Conservation (phyloP, 2,329 filamentous ascomycete genomes). For the Cadophora sp. region DNA sequence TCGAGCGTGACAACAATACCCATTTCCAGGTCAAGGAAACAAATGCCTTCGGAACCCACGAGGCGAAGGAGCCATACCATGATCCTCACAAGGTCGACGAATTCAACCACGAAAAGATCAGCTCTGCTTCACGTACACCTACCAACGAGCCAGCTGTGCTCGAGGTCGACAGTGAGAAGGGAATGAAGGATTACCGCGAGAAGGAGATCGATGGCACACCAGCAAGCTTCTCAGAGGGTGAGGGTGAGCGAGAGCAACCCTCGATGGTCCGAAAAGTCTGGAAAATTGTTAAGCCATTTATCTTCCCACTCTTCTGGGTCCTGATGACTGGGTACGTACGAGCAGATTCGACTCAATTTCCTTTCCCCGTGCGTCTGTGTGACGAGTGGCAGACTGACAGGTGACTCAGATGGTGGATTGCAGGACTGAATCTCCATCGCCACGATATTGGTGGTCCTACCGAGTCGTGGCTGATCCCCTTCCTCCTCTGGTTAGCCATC, state of each 20-base stretch:
- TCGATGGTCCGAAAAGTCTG: neutral
- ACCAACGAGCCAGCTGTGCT: neutral
- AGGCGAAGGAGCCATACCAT: neutral
- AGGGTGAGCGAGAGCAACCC: neutral
- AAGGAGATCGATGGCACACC: slow-evolving; percentile 24
- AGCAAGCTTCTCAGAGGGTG: slow-evolving; percentile 17
- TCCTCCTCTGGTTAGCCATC: slow-evolving; percentile 80
- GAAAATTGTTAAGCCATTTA: slow-evolving; percentile 4
- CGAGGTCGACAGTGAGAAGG: slow-evolving; percentile 22
- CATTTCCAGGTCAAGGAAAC: slow-evolving; percentile 5
- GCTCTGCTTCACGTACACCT: neutral
- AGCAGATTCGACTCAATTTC: neutral
- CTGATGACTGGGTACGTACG: slow-evolving; percentile 25
- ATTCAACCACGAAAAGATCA: slow-evolving; percentile 14
- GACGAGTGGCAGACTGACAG: slow-evolving; percentile 17
- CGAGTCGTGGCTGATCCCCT: slow-evolving; percentile 75
- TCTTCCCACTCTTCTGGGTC: slow-evolving; percentile 18
- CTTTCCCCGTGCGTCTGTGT: slow-evolving; percentile 12
- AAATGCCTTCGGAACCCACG: neutral
- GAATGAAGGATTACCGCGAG: slow-evolving; percentile 23
- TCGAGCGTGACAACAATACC: neutral
- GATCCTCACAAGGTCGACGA: slow-evolving; percentile 2
- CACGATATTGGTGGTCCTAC: slow-evolving; percentile 62
- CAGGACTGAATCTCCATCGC: slow-evolving; percentile 74
- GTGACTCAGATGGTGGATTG: slow-evolving; percentile 53